Evolutionary conservation across 2,329 filamentous ascomycete genomes (phyloP), one percentile per base, ranked within the genome.

Genomic region (Fusarium coffeatum): DNA sequence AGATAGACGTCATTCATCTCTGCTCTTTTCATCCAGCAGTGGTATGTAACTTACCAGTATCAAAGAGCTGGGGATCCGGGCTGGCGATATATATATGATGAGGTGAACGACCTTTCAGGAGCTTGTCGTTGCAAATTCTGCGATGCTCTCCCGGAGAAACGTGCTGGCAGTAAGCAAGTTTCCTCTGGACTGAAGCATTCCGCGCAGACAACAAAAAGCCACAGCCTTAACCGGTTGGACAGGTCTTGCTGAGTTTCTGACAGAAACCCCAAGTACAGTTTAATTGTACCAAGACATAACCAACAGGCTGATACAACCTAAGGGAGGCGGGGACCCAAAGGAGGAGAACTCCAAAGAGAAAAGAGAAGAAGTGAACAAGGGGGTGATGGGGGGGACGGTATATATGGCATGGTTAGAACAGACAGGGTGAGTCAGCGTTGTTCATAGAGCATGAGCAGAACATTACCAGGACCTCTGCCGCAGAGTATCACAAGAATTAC

Each of bases 11-110:
- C 9, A 2, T 18, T 5, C 5, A 34, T 18, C 5, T 34, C 32
- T 34, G 2, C 16, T 37, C 16, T 11, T 7, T 6, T 3, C 9
- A 37, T 37, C 3, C 6, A 37, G 18, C 1, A n/a, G 9, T 37
- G 34, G 6, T 37, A 37, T 6, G 5, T 11, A 37, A n/a, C 34
- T 37, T n/a, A 37, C 34, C 34, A 6, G 5, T 10, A 10, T n/a
- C 34, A 3, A 37, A 6, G 18, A n/a, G 18, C 5, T 11, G 6
- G 6, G 34, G 9, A 7, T 37, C 18, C 3, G 0, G 5, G 5
- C 34, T 37, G 3, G 34, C 5, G 9, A n/a, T 37, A 37, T 37
- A 11, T 37, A 37, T 34, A 34, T 6, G 8, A 6, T 6, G 16
- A 18, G 32, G 32, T 34, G 5, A 3, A 6, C 15, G 18, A 34